Evolutionary conservation across 345 rosid genomes (phyloP), one percentile per base, ranked within the genome.

Genomic region (Angophora floribunda): DNA sequence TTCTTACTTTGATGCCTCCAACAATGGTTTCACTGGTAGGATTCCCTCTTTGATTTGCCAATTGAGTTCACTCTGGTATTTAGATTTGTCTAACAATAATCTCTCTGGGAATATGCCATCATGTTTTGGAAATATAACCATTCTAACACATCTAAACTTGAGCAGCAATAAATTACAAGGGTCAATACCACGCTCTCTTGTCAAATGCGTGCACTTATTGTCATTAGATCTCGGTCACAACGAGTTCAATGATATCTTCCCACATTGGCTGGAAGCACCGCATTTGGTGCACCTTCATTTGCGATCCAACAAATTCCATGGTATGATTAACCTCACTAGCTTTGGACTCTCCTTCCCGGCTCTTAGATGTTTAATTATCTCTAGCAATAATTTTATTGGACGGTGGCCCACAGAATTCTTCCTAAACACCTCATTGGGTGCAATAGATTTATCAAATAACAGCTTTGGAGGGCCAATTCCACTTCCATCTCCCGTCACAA

Each of bases 31-130:
- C 21, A 45, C 52, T 0, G 91, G 90, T 4, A 86, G 85, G 32
- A 59, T 92, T 17, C 87, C 91, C 9, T 36, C 30, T 36, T 32
- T 2, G 17, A 28, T 90, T 22, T 90, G 92, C 89, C 13, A 75
- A 28, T 10, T 61, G 36, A 85, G 52, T 51, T 52, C 52, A 5
- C 52, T 85, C 2, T 1, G 11, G 11, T 6, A 1, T 47, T 30
- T 88, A 9, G 6, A 15, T 9, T 51, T 85, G 6, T 50, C 89
- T 2, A 41, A 65, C 26, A 88, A 85, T 50, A 85, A 86, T 49
- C 61, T 88, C 24, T 14, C 17, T 41, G 85, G 87, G 28, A 10
- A n/a, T 49, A 85, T 85, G 21, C 89, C 89, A 2, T 28, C 5
- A 21, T 85, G 85, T 67, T 32, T 88, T 13, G 87, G 87, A 51